Conservation (phyloP, 495 filamentous ascomycete genomes). For the Aspergillus baeticus region DNA sequence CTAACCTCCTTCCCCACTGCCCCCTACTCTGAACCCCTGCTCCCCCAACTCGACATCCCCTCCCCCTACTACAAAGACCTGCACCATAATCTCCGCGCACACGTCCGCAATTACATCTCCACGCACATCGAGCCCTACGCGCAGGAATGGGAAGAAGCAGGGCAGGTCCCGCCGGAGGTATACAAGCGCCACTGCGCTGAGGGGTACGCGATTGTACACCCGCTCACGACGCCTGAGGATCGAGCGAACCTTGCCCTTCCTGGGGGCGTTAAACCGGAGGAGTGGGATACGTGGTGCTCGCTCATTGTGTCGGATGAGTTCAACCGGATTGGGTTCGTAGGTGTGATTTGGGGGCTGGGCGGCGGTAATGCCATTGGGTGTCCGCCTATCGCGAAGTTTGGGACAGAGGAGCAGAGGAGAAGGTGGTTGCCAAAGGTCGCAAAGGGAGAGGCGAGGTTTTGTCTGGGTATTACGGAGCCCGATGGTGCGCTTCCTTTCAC, state of each 20-base stretch:
- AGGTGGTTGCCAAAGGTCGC: slow-evolving; percentile 51
- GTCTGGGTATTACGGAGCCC: slow-evolving; percentile 56
- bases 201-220: slow-evolving; percentile 37
- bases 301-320: slow-evolving; percentile 49
- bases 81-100: slow-evolving; percentile 44
- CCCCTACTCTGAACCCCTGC: slow-evolving; percentile 41
- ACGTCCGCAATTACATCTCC: slow-evolving; percentile 46
- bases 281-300: slow-evolving; percentile 52
- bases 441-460: slow-evolving; percentile 47
- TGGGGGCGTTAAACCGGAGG: slow-evolving; percentile 37
- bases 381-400: slow-evolving; percentile 53
- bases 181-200: slow-evolving; percentile 37
- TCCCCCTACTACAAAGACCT: slow-evolving; percentile 49
- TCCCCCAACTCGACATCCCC: slow-evolving; percentile 37
- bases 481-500: slow-evolving; percentile 35
- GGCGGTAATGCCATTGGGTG: slow-evolving; percentile 53
- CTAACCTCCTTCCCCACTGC: slow-evolving; percentile 29
- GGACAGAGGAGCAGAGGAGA: slow-evolving; percentile 46
- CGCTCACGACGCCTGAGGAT: slow-evolving; percentile 36
- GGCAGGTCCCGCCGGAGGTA: slow-evolving; percentile 40
- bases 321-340: slow-evolving; percentile 41
- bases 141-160: slow-evolving; percentile 49
- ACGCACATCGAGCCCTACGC: slow-evolving; percentile 42
- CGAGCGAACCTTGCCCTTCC: slow-evolving; percentile 34
- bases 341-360: slow-evolving; percentile 49